Base-by-base conservation (phyloP, 148 eudicot genomes). In the Pouteria glomerata region DNA sequence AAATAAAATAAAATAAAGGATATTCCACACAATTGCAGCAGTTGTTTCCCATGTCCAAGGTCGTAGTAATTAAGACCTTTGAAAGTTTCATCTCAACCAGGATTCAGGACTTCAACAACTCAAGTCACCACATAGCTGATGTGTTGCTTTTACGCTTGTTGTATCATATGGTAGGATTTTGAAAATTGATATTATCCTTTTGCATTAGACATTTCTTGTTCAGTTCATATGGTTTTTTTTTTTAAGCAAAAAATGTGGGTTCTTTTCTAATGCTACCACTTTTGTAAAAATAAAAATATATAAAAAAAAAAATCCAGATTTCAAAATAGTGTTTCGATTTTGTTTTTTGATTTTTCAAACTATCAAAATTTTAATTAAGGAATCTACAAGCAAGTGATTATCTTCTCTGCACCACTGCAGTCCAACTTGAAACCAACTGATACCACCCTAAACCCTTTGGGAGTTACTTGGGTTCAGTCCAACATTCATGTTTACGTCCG, bases 1-100 rank as follows among this genome's bases (percentile, higher is more conserved):
- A 26, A 44, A n/a, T n/a, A 21, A 41, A 44, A 50, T 63, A 23
- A 15, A 23, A 26, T 39, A 48, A 63, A n/a, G n/a, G n/a, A n/a
- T n/a, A 14, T 63, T 63, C 27, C 50, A 24, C 34, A 6, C 62
- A 57, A 57, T 27, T n/a, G 21, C 6, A 11, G 13, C 27, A 35
- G 50, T 29, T 42, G 52, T 16, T 65, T 45, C 14, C 34, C 55
- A 65, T 44, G 69, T 42, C 44, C 52, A 65, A 27, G 50, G 69
- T n/a, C 42, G 33, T 23, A 37, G 27, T 23, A 62, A 23, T n/a
- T 14, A 41, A 27, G 50, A 27, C 52, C 23, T 65, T 0, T 1
- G 34, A 33, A 14, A 42, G 52, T 39, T 42, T 41, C 41, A 19
- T 6, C 12, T 24, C 33, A 12, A 48, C 19, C 53, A 48, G 2